Base-by-base conservation (phyloP, 441 rosid genomes). In the Caryocar brasiliense region DNA sequence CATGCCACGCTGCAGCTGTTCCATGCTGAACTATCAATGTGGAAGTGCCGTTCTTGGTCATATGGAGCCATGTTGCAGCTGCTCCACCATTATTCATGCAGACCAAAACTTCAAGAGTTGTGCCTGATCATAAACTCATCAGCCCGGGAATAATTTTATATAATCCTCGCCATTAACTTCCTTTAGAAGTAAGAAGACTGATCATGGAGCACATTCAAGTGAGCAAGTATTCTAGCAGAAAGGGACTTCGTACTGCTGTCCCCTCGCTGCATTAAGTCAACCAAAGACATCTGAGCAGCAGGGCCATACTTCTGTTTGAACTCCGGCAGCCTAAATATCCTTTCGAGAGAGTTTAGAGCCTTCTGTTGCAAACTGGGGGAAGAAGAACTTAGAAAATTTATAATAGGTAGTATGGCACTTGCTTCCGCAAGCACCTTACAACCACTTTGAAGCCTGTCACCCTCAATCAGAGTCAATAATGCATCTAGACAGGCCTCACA, bases 161-260 rank as follows among this genome's bases (percentile, higher is more conserved):
- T 25, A 54, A 48, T 35, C 19, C 28, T 24, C 14, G 32, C 17
- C 29, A 33, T 13, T 13, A 37, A 15, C 29, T 37, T 62, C 54
- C 40, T 57, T 64, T 53, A 78, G 65, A 81, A 81, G 72, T 47
- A 81, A 13, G 88, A 78, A 32, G 88, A 81, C 33, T 78, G 82
- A 7, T 75, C 73, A 30, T 68, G 84, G 54, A 81, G 82, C 39
- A 78, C 77, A 49, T 81, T 65, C 74, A 81, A 61, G 59, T 76
- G 84, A 63, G 88, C 82, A 37, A 81, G 82, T 54, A 74, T 68
- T 52, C 77, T 67, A 51, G 88, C 88, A 0, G 88, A 54, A 47
- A 78, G 73, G 39, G 84, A 76, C 68, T 67, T 81, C 74, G 67
- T 56, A 18, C 54, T 76, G 41, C 60, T 64, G 61, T 47, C 78